Conservation (phyloP, 768 basidiomycete species). For the Panaeolus papilionaceus region DNA sequence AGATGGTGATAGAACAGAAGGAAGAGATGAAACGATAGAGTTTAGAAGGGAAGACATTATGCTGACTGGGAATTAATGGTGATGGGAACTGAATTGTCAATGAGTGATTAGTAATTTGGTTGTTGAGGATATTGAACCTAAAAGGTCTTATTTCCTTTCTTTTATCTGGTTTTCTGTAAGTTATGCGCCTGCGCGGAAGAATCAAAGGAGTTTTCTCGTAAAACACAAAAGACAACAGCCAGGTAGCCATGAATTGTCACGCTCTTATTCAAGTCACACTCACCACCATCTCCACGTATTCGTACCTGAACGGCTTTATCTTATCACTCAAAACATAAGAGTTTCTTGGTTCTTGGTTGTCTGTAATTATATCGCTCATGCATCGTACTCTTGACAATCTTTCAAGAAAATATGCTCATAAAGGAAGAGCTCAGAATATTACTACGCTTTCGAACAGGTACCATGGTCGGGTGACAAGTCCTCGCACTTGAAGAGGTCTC, state of each 20-base stretch:
- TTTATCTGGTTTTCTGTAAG: neutral
- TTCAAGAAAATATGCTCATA: neutral
- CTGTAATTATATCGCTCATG: neutral
- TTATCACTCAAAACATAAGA: neutral
- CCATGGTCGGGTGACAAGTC: too few relatives aligned
- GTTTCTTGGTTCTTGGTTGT: neutral
- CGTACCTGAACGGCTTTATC: neutral
- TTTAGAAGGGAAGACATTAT: conserved; percentile 7
- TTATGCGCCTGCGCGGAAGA: conserved; percentile 10
- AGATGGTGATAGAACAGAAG: conserved; percentile 8
- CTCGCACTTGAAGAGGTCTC: too few relatives aligned
- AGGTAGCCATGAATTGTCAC: neutral
- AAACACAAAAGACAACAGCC: neutral
- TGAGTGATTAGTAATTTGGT: conserved; percentile 1
- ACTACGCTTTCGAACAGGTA: too few relatives aligned
- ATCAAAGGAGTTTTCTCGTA: conserved; percentile 2
- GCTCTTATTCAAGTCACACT: neutral
- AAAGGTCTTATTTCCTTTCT: neutral
- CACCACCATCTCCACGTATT: neutral
- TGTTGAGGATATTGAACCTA: neutral
- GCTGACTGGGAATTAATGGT: conserved; percentile 10
- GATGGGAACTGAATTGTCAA: neutral
- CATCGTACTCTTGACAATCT: neutral
- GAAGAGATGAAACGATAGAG: conserved; percentile 12
- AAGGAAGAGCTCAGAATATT: neutral